Evolutionary conservation across 805 yeast species (phyloP), one percentile per base, ranked within the genome.

Genomic region (Blastobotrys muscicola): DNA sequence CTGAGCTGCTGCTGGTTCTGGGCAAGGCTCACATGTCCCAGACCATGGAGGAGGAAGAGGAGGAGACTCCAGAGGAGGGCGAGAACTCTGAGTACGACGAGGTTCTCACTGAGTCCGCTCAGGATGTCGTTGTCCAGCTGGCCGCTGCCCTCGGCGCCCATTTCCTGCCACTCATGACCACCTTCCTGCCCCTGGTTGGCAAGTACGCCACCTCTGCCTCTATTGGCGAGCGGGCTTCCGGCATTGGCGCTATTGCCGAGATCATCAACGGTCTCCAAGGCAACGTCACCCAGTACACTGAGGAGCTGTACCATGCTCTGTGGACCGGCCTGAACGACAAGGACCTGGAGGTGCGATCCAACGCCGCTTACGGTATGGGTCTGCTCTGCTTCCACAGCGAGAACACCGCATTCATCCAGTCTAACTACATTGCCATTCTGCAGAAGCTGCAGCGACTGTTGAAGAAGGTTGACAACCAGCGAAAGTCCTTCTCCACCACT

Each of bases 301-400:
- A 77, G 50, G 85, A 82, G 51, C 68, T 92, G 58, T 67, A 86
- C 56, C 48, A 49, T 30, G 69, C 81, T 33, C 82, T 92, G 60
- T 69, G 75, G 41, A 72, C 76, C 47, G 79, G 82, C 51, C 71
- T 90, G 48, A 73, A 82, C 45, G 78, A 78, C 58, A 87, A 83
- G 60, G 82, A 92, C 11, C 70, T 84, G 50, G 95, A 86, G 59
- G 97, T 86, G 46, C 82, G 90, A 66, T 89, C 95, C 55, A 85
- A 87, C 55, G 90, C 97, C 42, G 96, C 97, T 12, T 92, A 86
- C 62, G 98, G 97, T 70, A 78, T 85, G 53, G 98, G 98, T 55
- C 65, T 87, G 48, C 65, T 87, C 48, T 63, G 78, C 47, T 76
- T 75, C 56, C 54, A 66, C 64, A 62, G 74, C 39, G 68, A 71